Conservation (phyloP, 495 filamentous ascomycete genomes). For the Gamarada debralockiae region DNA sequence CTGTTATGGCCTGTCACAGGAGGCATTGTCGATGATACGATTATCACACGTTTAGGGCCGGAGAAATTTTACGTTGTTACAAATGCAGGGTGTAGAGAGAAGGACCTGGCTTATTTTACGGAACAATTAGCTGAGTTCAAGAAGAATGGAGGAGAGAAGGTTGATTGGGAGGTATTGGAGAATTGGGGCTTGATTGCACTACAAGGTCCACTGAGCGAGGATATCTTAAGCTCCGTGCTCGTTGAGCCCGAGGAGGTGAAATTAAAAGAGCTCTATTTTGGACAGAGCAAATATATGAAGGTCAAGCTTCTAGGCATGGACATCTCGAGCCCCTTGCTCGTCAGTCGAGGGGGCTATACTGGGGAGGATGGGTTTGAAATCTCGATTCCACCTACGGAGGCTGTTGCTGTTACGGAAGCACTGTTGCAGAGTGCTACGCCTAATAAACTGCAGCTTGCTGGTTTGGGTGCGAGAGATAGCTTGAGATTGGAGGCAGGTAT, state of each 20-base stretch:
- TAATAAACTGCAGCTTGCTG: conserved; percentile 70
- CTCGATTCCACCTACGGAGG: conserved; percentile 62
- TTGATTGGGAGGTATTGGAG: conserved; percentile 68
- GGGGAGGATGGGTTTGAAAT: conserved; percentile 99
- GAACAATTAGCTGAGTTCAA: conserved; percentile 53
- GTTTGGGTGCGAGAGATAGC: conserved; percentile 86
- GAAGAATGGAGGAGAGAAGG: conserved; percentile 37
- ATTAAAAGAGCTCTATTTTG: conserved; percentile 74
- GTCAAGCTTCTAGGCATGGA: conserved; percentile 31
- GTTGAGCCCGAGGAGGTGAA: conserved; percentile 46
- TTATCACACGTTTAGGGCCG: conserved; percentile 71
- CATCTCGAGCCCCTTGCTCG: conserved; percentile 55
- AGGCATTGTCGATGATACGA: conserved; percentile 89
- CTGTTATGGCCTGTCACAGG: conserved; percentile 75
- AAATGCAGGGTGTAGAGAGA: conserved; percentile 87
- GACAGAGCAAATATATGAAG: conserved; percentile 58
- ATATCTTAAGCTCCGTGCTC: conserved; percentile 54
- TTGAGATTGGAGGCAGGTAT: conserved; percentile 93
- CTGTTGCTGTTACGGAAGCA: conserved; percentile 49
- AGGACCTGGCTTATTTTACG: conserved; percentile 73
- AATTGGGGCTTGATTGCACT: conserved; percentile 72
- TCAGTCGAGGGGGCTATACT: conserved; percentile 90
- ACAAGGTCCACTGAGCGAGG: conserved; percentile 75
- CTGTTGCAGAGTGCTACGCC: conserved; percentile 59
- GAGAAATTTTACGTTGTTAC: conserved; percentile 88